These are phyloP conservation scores for Fusarium napiforme DNA, from an alignment of 2,329 filamentous ascomycete genomes.

Conservation along the genomic window DNA sequence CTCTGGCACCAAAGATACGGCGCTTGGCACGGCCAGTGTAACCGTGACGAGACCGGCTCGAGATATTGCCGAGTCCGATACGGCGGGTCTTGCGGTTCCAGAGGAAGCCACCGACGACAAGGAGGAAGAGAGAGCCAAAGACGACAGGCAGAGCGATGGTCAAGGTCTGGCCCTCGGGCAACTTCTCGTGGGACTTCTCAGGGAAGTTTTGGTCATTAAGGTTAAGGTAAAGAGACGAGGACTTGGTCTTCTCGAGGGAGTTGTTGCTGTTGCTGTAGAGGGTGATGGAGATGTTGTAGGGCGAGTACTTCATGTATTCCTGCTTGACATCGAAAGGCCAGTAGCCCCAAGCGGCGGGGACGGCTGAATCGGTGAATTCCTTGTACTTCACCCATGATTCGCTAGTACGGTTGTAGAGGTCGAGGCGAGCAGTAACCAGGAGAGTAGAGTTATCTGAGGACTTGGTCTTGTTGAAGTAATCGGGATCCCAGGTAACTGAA, in stretches of 20 bases:
- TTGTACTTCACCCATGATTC: constrained; percentile 48
- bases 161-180: constrained; percentile 54
- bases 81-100: constrained; percentile 63
- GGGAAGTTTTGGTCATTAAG: constrained; percentile 50
- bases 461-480: constrained; percentile 59
- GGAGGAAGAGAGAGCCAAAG: constrained; percentile 58
- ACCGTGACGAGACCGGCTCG: constrained; percentile 58
- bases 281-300: constrained; percentile 61
- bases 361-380: constrained; percentile 51
- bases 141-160: constrained; percentile 64
- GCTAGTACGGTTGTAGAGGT: constrained; percentile 53
- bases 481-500: constrained; percentile 67
- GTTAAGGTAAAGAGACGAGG: constrained; percentile 55
- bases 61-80: constrained; percentile 64
- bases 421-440: constrained; percentile 52
- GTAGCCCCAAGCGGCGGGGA: constrained; percentile 59
- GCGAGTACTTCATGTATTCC: constrained; percentile 49
- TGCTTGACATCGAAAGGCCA: constrained; percentile 57
- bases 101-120: constrained; percentile 66
- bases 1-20: constrained; percentile 50
- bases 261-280: constrained; percentile 54
- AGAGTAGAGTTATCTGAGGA: constrained; percentile 50
- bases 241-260: constrained; percentile 52
- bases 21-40: constrained; percentile 56
- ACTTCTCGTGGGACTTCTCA: constrained; percentile 48